Percentiles rank a stretch among this genome's conserved stretches.
Conservation (phyloP, 2,329 filamentous ascomycete genomes). For the Raffaelea ambrosiae region DNA sequence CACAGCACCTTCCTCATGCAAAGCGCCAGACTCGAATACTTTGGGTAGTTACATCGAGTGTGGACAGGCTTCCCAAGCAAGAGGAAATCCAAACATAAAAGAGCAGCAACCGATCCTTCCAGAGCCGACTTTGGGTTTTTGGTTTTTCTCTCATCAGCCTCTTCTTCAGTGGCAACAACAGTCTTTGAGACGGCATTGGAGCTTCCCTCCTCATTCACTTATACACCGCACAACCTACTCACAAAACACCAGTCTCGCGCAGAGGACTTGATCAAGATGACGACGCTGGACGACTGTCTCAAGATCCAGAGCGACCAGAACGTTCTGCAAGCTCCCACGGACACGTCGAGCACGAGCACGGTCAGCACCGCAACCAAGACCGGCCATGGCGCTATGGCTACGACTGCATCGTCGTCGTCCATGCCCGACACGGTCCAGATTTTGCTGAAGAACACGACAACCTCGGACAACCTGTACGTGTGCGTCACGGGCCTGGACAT, state of each 20-base stretch:
- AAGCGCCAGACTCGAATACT: too few relatives aligned
- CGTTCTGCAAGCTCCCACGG: conserved; percentile 17
- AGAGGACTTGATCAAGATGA: conserved; percentile 12
- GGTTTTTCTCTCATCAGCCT: not conserved
- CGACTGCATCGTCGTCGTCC: not conserved
- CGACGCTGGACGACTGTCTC: conserved; percentile 18
- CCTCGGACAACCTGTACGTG: conserved; percentile 52
- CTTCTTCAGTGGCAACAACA: not conserved
- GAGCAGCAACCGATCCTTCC: too few relatives aligned
- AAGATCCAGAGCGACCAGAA: conserved; percentile 15
- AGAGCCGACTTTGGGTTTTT: not conserved
- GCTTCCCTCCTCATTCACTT: too few relatives aligned
- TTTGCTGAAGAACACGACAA: conserved; percentile 57
- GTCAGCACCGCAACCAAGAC: not conserved
- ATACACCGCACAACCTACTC: too few relatives aligned
- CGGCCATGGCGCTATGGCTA: not conserved
- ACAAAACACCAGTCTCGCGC: not conserved
- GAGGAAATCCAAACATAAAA: not conserved
- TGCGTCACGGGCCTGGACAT: conserved; percentile 62
- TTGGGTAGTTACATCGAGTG: too few relatives aligned
- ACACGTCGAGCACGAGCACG: not conserved
- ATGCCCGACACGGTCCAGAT: conserved; percentile 42
- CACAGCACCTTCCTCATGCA: too few relatives aligned
- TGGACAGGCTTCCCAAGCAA: not conserved
- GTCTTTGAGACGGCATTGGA: too few relatives aligned